Evolutionary conservation across 139 green algal species (phyloP).

Genomic region (Auxenochlorella protothecoides): DNA sequence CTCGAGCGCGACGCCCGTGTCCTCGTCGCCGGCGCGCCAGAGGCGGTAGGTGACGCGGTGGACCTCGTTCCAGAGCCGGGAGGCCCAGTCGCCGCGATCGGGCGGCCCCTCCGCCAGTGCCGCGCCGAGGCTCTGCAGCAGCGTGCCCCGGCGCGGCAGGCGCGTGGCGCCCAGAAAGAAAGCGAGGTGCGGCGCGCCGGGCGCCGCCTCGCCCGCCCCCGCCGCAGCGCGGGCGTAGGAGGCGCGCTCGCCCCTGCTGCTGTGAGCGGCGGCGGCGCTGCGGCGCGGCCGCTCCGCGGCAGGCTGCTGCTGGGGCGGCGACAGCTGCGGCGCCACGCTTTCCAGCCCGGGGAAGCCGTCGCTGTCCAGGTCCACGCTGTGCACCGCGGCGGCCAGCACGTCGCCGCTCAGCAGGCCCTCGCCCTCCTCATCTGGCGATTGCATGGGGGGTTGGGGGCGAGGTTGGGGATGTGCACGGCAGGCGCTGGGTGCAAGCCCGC

Average conservation of each 20-base stretch:
- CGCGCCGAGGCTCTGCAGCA: conserved; percentile 14
- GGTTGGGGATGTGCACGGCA: too few species aligned
- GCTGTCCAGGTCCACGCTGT: not conserved
- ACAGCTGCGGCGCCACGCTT: not conserved
- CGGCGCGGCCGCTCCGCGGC: not conserved
- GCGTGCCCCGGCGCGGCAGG: conserved; percentile 39
- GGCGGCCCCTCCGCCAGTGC: not conserved
- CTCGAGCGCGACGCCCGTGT: too few species aligned
- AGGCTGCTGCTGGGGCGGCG: conserved; percentile 7
- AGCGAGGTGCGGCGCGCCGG: conserved; percentile 35
- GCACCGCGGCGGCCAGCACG: too few species aligned
- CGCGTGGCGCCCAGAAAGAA: conserved; percentile 49
- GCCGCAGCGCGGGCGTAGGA: too few species aligned
- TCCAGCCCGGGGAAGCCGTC: too few species aligned
- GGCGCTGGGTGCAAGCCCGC: too few species aligned
- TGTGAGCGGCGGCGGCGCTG: not conserved
- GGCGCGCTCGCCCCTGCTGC: not conserved
- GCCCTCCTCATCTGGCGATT: conserved; percentile 18
- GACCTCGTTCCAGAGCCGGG: conserved; percentile 70
- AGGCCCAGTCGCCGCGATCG: conserved; percentile 9
- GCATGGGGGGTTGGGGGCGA: too few species aligned
- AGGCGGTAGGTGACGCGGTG: conserved; percentile 74
- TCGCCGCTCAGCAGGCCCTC: conserved; percentile 10
- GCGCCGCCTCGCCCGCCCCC: conserved; percentile 2
- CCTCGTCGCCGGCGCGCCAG: conserved; percentile 3